Evolutionary conservation across 192 early-diverging fungal genomes (phyloP).

Genomic region (Podochytrium sp.): DNA sequence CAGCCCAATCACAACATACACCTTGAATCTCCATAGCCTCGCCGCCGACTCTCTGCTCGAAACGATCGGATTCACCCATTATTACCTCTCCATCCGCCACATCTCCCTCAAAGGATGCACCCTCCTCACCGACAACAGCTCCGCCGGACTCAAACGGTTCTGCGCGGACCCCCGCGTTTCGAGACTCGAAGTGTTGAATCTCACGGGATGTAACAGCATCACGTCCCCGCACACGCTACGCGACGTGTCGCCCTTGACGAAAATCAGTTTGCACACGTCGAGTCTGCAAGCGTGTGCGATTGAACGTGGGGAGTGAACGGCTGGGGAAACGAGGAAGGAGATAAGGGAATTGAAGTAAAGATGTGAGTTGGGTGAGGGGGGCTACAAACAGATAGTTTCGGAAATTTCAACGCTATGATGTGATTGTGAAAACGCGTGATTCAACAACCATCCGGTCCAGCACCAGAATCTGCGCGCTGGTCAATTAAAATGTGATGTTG

Average conservation of each 20-base stretch:
- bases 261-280: neutral
- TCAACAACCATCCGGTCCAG: neutral
- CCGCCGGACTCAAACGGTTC: conserved; percentile 42
- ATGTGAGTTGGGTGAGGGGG: neutral
- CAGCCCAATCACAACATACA: conserved; percentile 8
- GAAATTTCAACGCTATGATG: too few species aligned
- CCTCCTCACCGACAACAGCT: conserved; percentile 39
- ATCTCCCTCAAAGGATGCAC: conserved; percentile 15
- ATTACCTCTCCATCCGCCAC: neutral
- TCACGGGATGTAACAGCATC: conserved; percentile 22
- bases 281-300: conserved; percentile 19
- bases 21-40: conserved; percentile 30
- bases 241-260: neutral
- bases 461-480: conserved; percentile 19
- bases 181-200: conserved; percentile 5
- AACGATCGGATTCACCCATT: conserved; percentile 17
- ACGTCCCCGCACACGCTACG: neutral
- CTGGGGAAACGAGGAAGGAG: neutral
- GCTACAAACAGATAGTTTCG: conserved; percentile 3
- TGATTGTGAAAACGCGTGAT: neutral
- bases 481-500: too few species aligned
- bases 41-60: conserved; percentile 38
- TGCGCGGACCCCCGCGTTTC: conserved; percentile 13
- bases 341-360: neutral
- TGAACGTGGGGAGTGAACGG: neutral